phyloP scores from a whole-genome alignment of 257 asterid species.

The Solanum sitiens region DNA sequence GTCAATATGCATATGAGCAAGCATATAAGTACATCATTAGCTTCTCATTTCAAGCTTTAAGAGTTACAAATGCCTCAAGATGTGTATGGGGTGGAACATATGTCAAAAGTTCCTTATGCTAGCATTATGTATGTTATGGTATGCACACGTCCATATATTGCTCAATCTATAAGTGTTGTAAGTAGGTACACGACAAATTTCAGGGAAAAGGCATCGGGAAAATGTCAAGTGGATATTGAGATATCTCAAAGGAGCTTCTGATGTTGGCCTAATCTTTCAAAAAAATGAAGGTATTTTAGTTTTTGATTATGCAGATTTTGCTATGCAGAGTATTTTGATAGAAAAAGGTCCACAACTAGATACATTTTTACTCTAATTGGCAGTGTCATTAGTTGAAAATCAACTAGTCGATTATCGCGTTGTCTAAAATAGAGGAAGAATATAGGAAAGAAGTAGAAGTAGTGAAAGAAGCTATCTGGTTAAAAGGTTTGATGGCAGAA shows the following conservation, averaged over 20 bases:
- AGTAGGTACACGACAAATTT: neutral
- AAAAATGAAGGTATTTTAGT: too few species aligned
- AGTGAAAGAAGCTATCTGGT: neutral
- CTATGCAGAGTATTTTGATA: too few species aligned
- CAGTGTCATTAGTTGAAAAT: neutral
- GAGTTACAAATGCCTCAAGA: too few species aligned
- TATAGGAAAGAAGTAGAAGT: neutral
- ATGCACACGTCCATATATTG: neutral
- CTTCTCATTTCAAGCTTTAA: neutral
- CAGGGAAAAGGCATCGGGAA: neutral
- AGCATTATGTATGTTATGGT: neutral
- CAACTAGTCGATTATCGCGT: rapidly evolving
- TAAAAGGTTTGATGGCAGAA: neutral
- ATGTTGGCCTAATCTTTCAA: neutral
- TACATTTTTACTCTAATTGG: neutral
- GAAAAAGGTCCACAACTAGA: neutral
- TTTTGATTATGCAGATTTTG: too few species aligned
- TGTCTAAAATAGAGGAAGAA: too few species aligned
- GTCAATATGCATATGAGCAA: neutral
- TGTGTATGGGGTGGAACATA: neutral
- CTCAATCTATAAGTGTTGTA: neutral
- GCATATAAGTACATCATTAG: neutral
- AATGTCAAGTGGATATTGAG: neutral
- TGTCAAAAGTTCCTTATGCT: neutral
- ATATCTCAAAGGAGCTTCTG: neutral